These are phyloP conservation scores for Plenodomus lindquistii DNA, from an alignment of 2,329 filamentous ascomycete genomes.

Conservation along the genomic window DNA sequence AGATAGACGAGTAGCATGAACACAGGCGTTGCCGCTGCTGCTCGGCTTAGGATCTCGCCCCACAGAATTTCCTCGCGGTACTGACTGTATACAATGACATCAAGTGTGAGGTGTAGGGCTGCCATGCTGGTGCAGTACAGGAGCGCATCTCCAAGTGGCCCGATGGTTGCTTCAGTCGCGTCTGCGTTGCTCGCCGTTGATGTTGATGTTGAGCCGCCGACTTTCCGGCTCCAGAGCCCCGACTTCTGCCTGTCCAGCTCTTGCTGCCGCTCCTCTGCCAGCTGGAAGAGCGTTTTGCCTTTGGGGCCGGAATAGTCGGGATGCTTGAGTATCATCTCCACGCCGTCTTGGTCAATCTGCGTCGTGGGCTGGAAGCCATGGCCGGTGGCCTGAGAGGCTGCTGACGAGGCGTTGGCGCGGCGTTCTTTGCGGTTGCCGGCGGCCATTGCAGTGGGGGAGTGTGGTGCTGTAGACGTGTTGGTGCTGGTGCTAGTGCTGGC, in stretches of 20 bases:
- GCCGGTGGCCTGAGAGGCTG: conserved; percentile 17
- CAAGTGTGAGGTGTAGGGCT: conserved; percentile 76
- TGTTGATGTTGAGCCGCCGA: conserved; percentile 41
- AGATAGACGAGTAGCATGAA: conserved; percentile 52
- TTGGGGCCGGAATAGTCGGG: conserved; percentile 67
- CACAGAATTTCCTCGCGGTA: conserved; percentile 71
- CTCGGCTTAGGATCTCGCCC: conserved; percentile 57
- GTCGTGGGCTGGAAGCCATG: conserved; percentile 44
- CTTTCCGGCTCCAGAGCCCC: conserved; percentile 49
- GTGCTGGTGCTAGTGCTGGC: not conserved
- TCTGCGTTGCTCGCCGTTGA: conserved; percentile 39
- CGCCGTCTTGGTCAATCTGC: conserved; percentile 49
- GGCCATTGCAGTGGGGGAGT: conserved; percentile 21
- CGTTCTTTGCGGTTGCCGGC: conserved; percentile 51
- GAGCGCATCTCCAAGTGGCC: conserved; percentile 52
- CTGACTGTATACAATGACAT: conserved; percentile 78
- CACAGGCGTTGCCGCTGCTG: conserved; percentile 51
- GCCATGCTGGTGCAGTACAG: conserved; percentile 62
- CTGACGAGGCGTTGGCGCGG: conserved; percentile 42
- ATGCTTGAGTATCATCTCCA: conserved; percentile 66
- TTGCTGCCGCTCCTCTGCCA: conserved; percentile 65
- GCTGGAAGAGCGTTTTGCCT: conserved; percentile 71
- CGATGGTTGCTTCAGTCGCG: conserved; percentile 48
- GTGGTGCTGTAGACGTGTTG: not conserved
- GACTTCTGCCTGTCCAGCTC: conserved; percentile 53